phyloP scores from a whole-genome alignment of 257 asterid genomes.

The Rauvolfia tetraphylla region DNA sequence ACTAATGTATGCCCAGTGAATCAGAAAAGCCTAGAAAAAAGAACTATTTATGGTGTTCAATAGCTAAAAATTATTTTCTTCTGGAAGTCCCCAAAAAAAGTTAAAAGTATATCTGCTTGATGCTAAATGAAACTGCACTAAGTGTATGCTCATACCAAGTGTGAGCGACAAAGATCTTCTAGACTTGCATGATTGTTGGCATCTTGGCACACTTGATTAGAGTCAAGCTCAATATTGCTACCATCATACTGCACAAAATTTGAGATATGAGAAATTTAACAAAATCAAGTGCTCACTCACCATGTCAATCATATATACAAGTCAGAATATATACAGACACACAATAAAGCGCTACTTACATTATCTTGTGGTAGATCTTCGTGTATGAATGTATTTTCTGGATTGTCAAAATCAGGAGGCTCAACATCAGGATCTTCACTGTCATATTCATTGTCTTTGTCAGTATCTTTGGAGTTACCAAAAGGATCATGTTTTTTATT shows the following conservation, averaged over 20 bases:
- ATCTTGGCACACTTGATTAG: conserved; percentile 29
- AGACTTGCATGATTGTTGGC: conserved; percentile 53
- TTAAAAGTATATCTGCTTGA: neutral
- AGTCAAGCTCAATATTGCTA: conserved; percentile 24
- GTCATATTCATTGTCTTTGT: conserved; percentile 47
- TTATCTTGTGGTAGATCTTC: conserved; percentile 43
- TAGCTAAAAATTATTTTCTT: neutral
- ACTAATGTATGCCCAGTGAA: neutral
- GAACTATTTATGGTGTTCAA: neutral
- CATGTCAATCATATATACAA: neutral
- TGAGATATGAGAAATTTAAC: conserved; percentile 14
- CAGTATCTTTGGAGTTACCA: conserved; percentile 28
- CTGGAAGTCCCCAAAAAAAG: neutral
- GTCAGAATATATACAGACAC: neutral
- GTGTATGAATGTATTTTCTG: conserved; percentile 33
- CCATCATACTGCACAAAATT: conserved; percentile 45
- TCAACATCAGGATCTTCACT: conserved; percentile 61
- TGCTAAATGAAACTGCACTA: conserved; percentile 7
- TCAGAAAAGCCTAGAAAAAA: neutral
- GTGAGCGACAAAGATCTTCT: conserved; percentile 92
- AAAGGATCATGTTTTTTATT: conserved; percentile 32
- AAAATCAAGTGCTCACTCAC: neutral
- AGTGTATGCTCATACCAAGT: conserved; percentile 56
- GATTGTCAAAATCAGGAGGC: conserved; percentile 56
- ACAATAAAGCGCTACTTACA: conserved; percentile 30